Percentiles rank a stretch among this genome's conserved stretches.
Conservation (phyloP, 805 yeast genomes). For the Ogataea wickerhamii region DNA sequence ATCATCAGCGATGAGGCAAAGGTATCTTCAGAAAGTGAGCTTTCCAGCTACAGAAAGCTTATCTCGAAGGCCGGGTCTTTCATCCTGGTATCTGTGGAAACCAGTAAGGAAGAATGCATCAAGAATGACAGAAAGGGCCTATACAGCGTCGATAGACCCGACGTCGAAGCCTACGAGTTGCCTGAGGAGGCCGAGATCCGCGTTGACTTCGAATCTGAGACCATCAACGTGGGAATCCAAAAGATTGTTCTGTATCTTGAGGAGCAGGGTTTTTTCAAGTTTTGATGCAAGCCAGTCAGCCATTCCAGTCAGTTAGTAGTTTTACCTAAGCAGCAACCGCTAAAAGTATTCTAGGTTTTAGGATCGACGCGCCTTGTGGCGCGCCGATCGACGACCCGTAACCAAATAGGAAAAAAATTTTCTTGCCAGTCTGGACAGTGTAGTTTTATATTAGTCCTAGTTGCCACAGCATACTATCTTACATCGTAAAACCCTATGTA, state of each 20-base stretch:
- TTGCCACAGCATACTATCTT: no score
- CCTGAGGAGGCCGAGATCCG: constrained; percentile 56
- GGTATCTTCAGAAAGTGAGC: constrained; percentile 43
- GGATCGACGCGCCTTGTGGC: no score
- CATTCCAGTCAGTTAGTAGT: no score
- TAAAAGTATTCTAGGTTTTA: no score
- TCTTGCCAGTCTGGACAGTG: no score
- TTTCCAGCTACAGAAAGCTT: constrained; percentile 39
- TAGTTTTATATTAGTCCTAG: no score
- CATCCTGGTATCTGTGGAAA: constrained; percentile 48
- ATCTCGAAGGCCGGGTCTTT: constrained; percentile 50
- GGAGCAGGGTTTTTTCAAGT: constrained; percentile 76
- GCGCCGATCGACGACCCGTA: no score
- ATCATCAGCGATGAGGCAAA: constrained; percentile 53
- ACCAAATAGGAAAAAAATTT: no score
- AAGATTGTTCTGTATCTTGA: constrained; percentile 70
- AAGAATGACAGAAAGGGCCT: constrained; percentile 49
- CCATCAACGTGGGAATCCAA: constrained; percentile 68
- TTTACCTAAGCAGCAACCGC: no score
- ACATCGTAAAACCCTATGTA: no score
- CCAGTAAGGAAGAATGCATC: constrained; percentile 45
- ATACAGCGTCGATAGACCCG: constrained; percentile 42
- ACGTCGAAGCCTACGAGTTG: constrained; percentile 45
- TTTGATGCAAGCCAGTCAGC: no score
- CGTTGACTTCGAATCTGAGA: constrained; percentile 50